Conservation (phyloP, 1,139 yeast species). For the Kurtzmaniella quercitrusa region DNA sequence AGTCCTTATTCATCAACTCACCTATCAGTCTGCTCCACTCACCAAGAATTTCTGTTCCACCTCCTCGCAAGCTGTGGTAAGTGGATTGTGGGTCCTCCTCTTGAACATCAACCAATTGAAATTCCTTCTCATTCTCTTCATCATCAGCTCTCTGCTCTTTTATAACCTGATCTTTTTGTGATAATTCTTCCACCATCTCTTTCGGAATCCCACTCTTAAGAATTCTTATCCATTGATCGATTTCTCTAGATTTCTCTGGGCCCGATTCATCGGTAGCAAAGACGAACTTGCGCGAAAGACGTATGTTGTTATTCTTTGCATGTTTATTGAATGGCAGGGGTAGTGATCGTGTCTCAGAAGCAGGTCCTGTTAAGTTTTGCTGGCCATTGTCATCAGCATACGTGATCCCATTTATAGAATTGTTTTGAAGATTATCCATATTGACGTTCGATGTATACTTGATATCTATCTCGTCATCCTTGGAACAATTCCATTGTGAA, state of each 20-base stretch:
- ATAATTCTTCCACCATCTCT: constrained; percentile 22
- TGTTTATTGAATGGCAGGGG: not conserved
- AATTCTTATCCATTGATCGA: constrained; percentile 25
- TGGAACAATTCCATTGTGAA: not conserved
- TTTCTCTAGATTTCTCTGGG: constrained; percentile 16
- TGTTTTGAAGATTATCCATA: not conserved
- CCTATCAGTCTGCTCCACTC: not conserved
- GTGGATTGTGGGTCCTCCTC: not conserved
- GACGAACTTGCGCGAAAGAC: constrained; percentile 8
- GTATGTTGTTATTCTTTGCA: constrained; percentile 1
- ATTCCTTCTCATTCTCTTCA: not conserved
- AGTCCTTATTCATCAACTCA: not conserved
- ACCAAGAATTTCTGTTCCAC: not conserved
- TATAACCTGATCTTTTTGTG: constrained; percentile 39
- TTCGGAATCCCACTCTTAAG: constrained; percentile 31
- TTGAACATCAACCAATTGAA: not conserved
- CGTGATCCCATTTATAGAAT: not conserved
- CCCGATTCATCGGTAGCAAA: constrained; percentile 11
- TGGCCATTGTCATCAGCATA: not conserved
- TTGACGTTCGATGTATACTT: not conserved
- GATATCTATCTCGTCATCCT: not conserved
- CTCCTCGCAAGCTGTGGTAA: not conserved
- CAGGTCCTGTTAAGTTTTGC: not conserved
- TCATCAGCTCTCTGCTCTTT: constrained; percentile 25
- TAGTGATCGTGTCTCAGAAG: constrained; percentile 1